Evolutionary conservation across 306 rosid species (phyloP).

Genomic region (Lotus japonicus): DNA sequence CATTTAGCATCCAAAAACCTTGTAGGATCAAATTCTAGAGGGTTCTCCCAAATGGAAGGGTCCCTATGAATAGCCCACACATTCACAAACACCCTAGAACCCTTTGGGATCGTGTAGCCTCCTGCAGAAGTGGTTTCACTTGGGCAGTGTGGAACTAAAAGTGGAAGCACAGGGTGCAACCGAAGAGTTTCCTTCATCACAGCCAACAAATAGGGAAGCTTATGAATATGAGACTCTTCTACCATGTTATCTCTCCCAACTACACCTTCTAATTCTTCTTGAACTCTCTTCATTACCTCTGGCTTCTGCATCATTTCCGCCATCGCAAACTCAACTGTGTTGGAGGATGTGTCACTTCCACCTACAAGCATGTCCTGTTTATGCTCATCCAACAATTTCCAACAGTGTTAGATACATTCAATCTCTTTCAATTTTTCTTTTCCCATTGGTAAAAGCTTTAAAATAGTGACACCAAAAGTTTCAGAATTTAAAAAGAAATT

Average conservation of each 20-base stretch:
- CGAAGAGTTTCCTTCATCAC: slow-evolving; percentile 71
- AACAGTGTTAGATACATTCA: neutral
- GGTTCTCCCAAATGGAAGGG: slow-evolving; percentile 55
- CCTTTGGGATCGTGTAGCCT: slow-evolving; percentile 59
- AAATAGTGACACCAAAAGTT: too few relatives aligned
- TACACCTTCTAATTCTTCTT: slow-evolving; percentile 43
- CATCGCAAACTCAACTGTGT: slow-evolving; percentile 57
- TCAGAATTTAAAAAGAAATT: too few relatives aligned
- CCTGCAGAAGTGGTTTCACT: slow-evolving; percentile 41
- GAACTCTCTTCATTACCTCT: slow-evolving; percentile 35
- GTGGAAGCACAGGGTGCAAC: slow-evolving; percentile 52
- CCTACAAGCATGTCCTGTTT: slow-evolving; percentile 70
- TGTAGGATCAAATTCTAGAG: slow-evolving; percentile 51
- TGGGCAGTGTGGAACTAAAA: slow-evolving; percentile 57
- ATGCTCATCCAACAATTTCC: neutral
- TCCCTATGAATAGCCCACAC: slow-evolving; percentile 85
- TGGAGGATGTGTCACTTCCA: slow-evolving; percentile 62
- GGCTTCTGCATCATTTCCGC: slow-evolving; percentile 51
- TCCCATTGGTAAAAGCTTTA: too few relatives aligned
- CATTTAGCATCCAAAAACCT: slow-evolving; percentile 45
- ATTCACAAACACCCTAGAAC: slow-evolving; percentile 47
- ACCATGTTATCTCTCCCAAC: slow-evolving; percentile 49
- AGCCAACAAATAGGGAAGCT: slow-evolving; percentile 45
- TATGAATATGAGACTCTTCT: slow-evolving; percentile 56
- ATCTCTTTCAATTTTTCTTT: too few relatives aligned